A percentile compares a stretch with the other conserved stretches of the same genome.
Conservation (phyloP, 176 grass and related monocot species). For the Eragrostis nindensis region DNA sequence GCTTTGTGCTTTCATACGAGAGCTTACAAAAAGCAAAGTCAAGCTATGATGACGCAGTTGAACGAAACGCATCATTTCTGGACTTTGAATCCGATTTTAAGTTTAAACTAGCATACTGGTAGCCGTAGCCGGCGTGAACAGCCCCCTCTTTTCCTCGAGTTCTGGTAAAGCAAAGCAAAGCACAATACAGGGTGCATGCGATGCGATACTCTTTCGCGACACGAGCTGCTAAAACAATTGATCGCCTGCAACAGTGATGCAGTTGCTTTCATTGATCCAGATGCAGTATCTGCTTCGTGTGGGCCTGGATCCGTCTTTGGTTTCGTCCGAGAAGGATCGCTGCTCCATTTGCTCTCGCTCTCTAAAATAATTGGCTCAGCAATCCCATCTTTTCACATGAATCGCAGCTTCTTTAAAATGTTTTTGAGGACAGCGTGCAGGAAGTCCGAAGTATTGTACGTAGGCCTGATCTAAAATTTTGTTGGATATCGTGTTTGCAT, state of each 20-base stretch:
- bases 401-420: background rate
- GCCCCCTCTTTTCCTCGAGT: constrained; percentile 46
- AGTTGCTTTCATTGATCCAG: constrained; percentile 58
- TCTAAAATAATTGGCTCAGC: background rate
- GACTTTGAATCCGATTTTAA: constrained; percentile 21
- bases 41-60: background rate
- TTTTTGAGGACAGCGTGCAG: constrained; percentile 4
- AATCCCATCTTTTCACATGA: constrained; percentile 39
- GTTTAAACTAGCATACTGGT: constrained; percentile 6
- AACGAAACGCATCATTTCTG: constrained; percentile 27
- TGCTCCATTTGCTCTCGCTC: background rate
- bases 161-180: constrained; percentile 50
- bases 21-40: constrained; percentile 47
- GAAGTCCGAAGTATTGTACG: background rate
- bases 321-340: constrained; percentile 41
- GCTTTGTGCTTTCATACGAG: constrained; percentile 41
- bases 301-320: constrained; percentile 50
- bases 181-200: constrained; percentile 3
- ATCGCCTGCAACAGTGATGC: constrained; percentile 42
- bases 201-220: constrained; percentile 31
- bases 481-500: background rate
- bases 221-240: constrained; percentile 31
- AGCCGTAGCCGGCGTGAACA: constrained; percentile 43
- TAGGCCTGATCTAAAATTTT: background rate
- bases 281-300: constrained; percentile 47